Percentiles rank a stretch among this genome's conserved stretches.
Evolutionary conservation across 208 protist species (phyloP).

Genomic region (Acanthamoeba sp.): DNA sequence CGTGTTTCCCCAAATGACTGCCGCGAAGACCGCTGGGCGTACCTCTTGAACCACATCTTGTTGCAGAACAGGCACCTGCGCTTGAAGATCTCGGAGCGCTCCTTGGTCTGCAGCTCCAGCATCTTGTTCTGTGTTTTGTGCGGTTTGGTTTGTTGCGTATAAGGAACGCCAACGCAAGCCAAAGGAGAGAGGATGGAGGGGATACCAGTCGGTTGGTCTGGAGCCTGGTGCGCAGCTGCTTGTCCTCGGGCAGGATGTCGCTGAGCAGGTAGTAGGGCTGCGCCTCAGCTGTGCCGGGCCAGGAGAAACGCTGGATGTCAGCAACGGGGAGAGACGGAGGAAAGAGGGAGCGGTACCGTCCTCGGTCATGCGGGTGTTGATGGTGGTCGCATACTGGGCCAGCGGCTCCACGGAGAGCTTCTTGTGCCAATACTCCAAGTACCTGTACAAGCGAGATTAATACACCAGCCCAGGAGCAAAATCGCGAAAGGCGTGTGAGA

Average conservation of each 20-base stretch:
- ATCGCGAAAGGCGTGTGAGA: too few species aligned
- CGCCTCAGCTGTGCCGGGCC: not conserved
- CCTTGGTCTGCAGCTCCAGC: conserved; percentile 45
- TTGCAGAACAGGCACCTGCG: conserved; percentile 58
- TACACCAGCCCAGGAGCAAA: too few species aligned
- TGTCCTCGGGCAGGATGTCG: conserved; percentile 79
- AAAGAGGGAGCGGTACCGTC: not conserved
- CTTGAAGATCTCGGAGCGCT: conserved; percentile 72
- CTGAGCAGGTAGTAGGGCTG: conserved; percentile 73
- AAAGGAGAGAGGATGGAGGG: conserved; percentile 29
- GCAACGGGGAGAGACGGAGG: not conserved
- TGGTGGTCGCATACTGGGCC: conserved; percentile 10
- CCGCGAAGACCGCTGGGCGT: too few species aligned
- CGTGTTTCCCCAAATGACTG: not conserved
- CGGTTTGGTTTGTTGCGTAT: conserved; percentile 34
- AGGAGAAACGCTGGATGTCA: not conserved
- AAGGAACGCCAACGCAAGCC: not conserved
- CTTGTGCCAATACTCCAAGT: conserved; percentile 69
- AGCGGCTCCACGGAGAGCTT: conserved; percentile 45
- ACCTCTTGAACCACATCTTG: conserved; percentile 46
- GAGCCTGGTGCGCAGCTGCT: conserved; percentile 70
- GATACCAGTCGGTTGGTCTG: conserved; percentile 69
- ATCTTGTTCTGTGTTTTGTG: conserved; percentile 71
- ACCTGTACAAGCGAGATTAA: not conserved
- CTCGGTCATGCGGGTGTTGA: conserved; percentile 50